Percentiles rank a stretch among this genome's conserved stretches.
Conservation (phyloP, 495 filamentous ascomycete species). For the Penicillium dipodomyicola region DNA sequence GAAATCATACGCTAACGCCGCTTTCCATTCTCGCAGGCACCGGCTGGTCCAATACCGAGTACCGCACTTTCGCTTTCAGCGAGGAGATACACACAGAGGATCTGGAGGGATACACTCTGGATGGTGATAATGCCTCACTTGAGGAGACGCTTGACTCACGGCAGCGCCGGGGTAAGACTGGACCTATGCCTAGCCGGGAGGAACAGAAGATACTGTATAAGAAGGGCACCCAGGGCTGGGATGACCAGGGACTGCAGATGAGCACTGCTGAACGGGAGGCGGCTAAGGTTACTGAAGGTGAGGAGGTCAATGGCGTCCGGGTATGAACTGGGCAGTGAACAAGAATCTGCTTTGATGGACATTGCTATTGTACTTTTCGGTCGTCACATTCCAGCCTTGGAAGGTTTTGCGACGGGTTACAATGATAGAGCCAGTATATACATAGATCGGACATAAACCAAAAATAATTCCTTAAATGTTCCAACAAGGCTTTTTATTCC, state of each 20-base stretch:
- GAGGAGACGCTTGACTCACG: constrained; percentile 62
- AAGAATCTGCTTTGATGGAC: constrained; percentile 15
- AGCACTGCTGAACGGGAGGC: constrained; percentile 42
- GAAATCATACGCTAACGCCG: background rate
- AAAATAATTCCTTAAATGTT: background rate
- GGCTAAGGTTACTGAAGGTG: constrained; percentile 36
- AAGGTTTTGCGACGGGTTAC: background rate
- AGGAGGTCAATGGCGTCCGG: constrained; percentile 37
- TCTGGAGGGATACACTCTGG: constrained; percentile 38
- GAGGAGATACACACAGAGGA: constrained; percentile 41
- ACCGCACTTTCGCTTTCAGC: constrained; percentile 68
- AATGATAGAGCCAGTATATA: constrained; percentile 19
- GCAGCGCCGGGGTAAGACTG: constrained; percentile 52
- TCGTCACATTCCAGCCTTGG: background rate
- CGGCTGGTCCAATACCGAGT: constrained; percentile 84
- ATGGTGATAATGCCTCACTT: constrained; percentile 58
- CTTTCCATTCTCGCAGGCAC: constrained; percentile 51
- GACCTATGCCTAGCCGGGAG: constrained; percentile 35
- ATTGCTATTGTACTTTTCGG: constrained; percentile 13
- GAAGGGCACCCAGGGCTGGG: constrained; percentile 43
- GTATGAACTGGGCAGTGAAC: constrained; percentile 13
- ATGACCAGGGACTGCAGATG: constrained; percentile 44
- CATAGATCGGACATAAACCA: constrained; percentile 16
- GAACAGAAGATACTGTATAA: constrained; percentile 42
- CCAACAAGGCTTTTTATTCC: background rate